A percentile compares a stretch with the other conserved stretches of the same genome.
Conservation (phyloP, 1,284 basidiomycete genomes). For the Neolentinus lepideus region DNA sequence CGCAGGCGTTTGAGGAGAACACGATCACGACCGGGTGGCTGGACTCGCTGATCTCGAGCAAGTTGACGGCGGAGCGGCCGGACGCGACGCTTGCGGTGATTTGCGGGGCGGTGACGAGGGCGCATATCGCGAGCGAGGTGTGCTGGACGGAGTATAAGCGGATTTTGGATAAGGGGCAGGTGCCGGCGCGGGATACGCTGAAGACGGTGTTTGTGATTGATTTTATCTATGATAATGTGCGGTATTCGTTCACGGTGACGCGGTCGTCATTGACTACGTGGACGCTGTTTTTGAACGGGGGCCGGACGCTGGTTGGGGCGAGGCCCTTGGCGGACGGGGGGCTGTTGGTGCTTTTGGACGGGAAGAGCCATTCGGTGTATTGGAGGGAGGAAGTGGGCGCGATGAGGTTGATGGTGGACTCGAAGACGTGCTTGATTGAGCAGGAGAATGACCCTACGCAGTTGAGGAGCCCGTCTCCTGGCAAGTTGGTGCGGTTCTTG, state of each 20-base stretch:
- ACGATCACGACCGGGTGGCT: slow-evolving; percentile 99
- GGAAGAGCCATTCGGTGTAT: slow-evolving; percentile 96
- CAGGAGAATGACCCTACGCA: slow-evolving; percentile 99
- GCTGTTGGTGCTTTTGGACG: slow-evolving; percentile 85
- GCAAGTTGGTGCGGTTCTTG: slow-evolving; percentile 93
- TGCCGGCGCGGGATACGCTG: slow-evolving; percentile 89
- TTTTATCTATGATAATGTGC: slow-evolving; percentile 95
- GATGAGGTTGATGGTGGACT: slow-evolving; percentile 88
- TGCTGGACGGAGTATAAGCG: slow-evolving; percentile 94
- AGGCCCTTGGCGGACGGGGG: slow-evolving; percentile 94
- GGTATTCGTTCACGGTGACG: slow-evolving; percentile 95
- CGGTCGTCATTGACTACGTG: slow-evolving; percentile 85
- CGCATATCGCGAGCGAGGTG: slow-evolving; percentile 83
- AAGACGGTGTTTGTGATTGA: slow-evolving; percentile 98
- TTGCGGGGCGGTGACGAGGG: slow-evolving; percentile 96
- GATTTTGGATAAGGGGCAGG: slow-evolving; percentile 96
- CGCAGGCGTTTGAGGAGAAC: slow-evolving; percentile 95
- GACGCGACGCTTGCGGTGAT: slow-evolving; percentile 90
- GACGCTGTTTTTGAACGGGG: slow-evolving; percentile 96
- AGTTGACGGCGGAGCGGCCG: slow-evolving; percentile 95
- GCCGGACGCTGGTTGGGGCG: slow-evolving; percentile 83
- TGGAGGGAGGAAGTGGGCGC: slow-evolving; percentile 98
- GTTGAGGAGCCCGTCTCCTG: slow-evolving; percentile 91
- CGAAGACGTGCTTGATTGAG: slow-evolving; percentile 97
- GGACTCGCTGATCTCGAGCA: slow-evolving; percentile 93